Base-by-base conservation (phyloP, 1,284 basidiomycete species). In the Fomitopsis pinicola region DNA sequence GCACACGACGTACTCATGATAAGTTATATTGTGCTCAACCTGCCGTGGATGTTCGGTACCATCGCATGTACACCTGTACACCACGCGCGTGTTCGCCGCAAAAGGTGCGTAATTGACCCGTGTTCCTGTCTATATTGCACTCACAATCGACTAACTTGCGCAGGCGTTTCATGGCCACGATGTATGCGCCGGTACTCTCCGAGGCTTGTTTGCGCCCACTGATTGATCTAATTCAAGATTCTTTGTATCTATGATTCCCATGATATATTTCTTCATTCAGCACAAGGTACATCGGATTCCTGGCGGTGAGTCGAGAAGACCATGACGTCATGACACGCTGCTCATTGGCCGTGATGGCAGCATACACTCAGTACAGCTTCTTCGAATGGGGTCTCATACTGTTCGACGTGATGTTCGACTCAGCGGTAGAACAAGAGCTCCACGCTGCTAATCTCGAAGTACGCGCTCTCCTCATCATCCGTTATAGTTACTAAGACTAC, bases 1-100 rank as follows among this genome's bases (percentile, higher is more conserved):
- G 79, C 83, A 17, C 95, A 98, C 75, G 95, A 97, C 74, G 77
- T 95, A 26, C 86, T 89, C 71, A 97, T 98, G 95, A 89, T 95
- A 64, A 72, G 82, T 59, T 95, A 93, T 70, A 89, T 95, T 63
- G 78, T 92, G 2, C 84, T 86, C 70, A 93, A 92, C 66, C 68
- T 92, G 3, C 92, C 92, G 0, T 98, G 94, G 94, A 97, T 97
- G 94, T 72, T 86, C 44, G 86, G 91, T 33, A 84, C 86, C 5
- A 85, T 88, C 38, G 66, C 76, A 15, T 83, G 82, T 65, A 89
- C 88, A 2, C 78, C 82, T n/a, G 35, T 65, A 2, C 69, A 71
- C 8, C 74, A 79, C 52, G 63, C 69, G 10, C 70, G 71, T 58
- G 75, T 82, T 14, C 75, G 79, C 33, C 76, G 77, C 61, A 82